A percentile compares a stretch with the other conserved stretches of the same genome.
Conservation (phyloP, 2,329 filamentous ascomycete genomes). For the Monilinia polystroma region DNA sequence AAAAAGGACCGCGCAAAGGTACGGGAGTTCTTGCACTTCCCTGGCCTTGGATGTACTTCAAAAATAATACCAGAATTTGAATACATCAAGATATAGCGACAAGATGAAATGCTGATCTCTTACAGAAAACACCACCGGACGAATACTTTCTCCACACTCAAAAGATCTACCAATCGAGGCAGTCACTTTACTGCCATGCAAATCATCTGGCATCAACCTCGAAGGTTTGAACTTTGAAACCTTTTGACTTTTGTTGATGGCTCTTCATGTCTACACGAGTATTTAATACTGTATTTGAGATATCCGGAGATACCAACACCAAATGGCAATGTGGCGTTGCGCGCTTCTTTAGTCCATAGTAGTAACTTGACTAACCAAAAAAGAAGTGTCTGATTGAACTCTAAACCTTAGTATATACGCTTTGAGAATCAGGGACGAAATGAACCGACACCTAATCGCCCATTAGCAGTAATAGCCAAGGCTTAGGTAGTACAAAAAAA, state of each 20-base stretch:
- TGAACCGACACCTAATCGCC: neutral
- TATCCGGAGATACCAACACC: neutral
- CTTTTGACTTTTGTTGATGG: neutral
- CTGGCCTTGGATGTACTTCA: neutral
- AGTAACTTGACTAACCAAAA: neutral
- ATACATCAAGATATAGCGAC: neutral
- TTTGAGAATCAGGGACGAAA: neutral
- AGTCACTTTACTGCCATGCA: neutral
- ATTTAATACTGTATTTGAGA: conserved; percentile 4
- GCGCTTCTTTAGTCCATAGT: neutral
- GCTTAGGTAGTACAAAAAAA: neutral
- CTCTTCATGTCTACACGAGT: neutral
- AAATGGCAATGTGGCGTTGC: neutral
- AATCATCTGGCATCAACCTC: neutral
- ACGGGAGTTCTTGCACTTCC: neutral
- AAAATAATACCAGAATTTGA: neutral
- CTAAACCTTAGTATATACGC: neutral
- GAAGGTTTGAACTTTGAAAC: neutral
- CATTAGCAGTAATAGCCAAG: neutral
- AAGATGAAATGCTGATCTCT: neutral
- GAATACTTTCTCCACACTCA: neutral
- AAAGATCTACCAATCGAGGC: neutral
- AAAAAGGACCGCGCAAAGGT: neutral
- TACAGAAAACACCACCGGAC: neutral
- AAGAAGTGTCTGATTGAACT: neutral